Conservation (phyloP, 1,284 basidiomycete species). For the Athelia sp. region DNA sequence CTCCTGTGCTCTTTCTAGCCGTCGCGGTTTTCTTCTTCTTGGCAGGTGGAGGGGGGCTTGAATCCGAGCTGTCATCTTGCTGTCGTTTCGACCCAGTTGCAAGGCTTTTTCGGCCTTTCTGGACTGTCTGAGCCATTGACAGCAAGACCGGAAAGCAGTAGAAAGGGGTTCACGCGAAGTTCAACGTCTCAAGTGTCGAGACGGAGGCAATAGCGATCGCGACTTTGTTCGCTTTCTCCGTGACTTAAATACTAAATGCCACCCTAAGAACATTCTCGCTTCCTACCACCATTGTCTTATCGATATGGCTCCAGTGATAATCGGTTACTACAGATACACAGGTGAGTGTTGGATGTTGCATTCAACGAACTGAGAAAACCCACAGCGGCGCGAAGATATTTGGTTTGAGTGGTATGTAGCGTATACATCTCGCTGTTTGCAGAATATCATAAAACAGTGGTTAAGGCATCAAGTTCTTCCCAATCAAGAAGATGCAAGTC, state of each 20-base stretch:
- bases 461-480: slow-evolving; percentile 39
- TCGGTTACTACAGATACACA: slow-evolving; percentile 75
- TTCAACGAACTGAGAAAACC: too few relatives aligned
- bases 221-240: too few relatives aligned
- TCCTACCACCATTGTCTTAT: slow-evolving; percentile 8
- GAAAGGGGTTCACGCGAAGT: too few relatives aligned
- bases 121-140: slow-evolving; percentile 47
- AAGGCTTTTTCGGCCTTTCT: slow-evolving; percentile 27
- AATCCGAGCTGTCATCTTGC: slow-evolving; percentile 32
- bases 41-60: slow-evolving; percentile 31
- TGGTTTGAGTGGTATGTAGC: slow-evolving; percentile 65
- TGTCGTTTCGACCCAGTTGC: slow-evolving; percentile 36
- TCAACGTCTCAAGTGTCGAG: too few relatives aligned
- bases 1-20: slow-evolving; percentile 74
- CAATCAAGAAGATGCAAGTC: slow-evolving; percentile 47
- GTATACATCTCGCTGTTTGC: neutral
- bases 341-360: too few relatives aligned
- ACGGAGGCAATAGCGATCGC: too few relatives aligned
- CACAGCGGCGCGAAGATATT: slow-evolving; percentile 41
- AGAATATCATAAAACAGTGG: slow-evolving; percentile 1
- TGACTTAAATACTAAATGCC: too few relatives aligned
- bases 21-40: slow-evolving; percentile 51
- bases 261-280: neutral
- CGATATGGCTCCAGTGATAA: slow-evolving; percentile 35
- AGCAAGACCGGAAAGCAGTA: slow-evolving; percentile 4